phyloP scores from a whole-genome alignment of 1,284 basidiomycete genomes.

The Apiotrichum veenhuisii region DNA sequence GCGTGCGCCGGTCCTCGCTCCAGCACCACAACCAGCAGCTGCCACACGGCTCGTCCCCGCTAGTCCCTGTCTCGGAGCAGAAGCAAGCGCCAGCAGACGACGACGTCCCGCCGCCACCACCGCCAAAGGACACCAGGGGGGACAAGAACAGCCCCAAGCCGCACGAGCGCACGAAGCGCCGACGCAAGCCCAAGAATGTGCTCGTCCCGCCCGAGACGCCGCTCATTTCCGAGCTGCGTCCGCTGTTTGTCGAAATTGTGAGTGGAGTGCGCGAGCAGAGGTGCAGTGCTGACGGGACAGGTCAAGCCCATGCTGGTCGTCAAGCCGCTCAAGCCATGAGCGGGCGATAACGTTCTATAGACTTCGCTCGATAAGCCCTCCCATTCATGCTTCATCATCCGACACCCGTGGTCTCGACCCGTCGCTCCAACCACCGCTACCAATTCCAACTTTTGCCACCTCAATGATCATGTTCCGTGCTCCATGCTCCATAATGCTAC shows the following conservation, averaged over 20 bases:
- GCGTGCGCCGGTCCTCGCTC: neutral
- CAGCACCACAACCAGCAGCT: neutral
- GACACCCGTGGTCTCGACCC: too few relatives aligned
- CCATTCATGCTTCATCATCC: neutral
- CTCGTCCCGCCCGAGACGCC: constrained; percentile 72
- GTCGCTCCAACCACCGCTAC: too few relatives aligned
- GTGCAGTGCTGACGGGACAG: neutral
- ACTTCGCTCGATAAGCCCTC: too few relatives aligned
- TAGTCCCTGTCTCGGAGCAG: neutral
- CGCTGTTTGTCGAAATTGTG: constrained; percentile 81
- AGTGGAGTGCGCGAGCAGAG: constrained; percentile 48
- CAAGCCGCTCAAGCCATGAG: constrained; percentile 15
- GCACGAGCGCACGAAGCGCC: constrained; percentile 1
- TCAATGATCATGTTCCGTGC: too few relatives aligned
- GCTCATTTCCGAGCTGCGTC: constrained; percentile 70
- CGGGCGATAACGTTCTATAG: too few relatives aligned
- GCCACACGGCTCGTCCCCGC: neutral
- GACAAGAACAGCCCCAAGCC: neutral
- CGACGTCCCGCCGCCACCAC: constrained; percentile 6
- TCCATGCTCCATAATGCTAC: too few relatives aligned
- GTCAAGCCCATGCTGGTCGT: constrained; percentile 24
- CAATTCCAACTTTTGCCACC: too few relatives aligned
- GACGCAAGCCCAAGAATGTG: constrained; percentile 35
- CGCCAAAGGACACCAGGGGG: constrained; percentile 5
- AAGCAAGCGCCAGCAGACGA: neutral